A percentile compares a stretch with the other conserved stretches of the same genome.
Evolutionary conservation across 2,329 filamentous ascomycete genomes (phyloP).

Genomic region (Penicillium vulpinum): DNA sequence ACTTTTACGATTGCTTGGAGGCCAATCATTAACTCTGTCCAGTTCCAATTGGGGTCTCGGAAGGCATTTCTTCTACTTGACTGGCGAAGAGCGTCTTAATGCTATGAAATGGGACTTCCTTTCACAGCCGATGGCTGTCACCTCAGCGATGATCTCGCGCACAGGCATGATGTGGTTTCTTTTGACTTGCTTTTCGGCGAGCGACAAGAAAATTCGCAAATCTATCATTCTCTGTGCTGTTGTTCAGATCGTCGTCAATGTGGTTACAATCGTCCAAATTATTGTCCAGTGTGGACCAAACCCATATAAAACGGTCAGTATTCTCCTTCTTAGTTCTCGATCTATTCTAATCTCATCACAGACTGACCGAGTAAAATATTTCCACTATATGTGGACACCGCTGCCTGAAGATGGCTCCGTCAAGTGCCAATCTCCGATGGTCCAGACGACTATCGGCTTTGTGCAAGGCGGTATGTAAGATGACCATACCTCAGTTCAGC

Average conservation of each 20-base stretch:
- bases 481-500: too few relatives aligned
- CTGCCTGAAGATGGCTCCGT: slow-evolving; percentile 37
- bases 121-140: slow-evolving; percentile 29
- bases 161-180: slow-evolving; percentile 42
- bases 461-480: slow-evolving; percentile 34
- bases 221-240: slow-evolving; percentile 35
- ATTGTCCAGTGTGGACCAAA: slow-evolving; percentile 39
- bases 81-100: slow-evolving; percentile 21
- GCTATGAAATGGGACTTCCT: slow-evolving; percentile 30
- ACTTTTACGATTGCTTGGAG: too few relatives aligned
- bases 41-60: slow-evolving; percentile 36
- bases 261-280: slow-evolving; percentile 37
- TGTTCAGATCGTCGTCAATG: slow-evolving; percentile 35
- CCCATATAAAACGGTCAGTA: slow-evolving; percentile 29
- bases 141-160: slow-evolving; percentile 37
- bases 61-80: slow-evolving; percentile 35
- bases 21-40: neutral
- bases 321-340: neutral
- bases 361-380: slow-evolving; percentile 34
- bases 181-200: slow-evolving; percentile 36
- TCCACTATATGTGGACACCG: slow-evolving; percentile 43
- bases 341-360: slow-evolving; percentile 31
- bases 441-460: slow-evolving; percentile 39
- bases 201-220: slow-evolving; percentile 30
- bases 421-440: slow-evolving; percentile 33